These are phyloP conservation scores for Saccharomycopsis javanensis DNA, from an alignment of 805 yeast genomes.

Conservation along the genomic window DNA sequence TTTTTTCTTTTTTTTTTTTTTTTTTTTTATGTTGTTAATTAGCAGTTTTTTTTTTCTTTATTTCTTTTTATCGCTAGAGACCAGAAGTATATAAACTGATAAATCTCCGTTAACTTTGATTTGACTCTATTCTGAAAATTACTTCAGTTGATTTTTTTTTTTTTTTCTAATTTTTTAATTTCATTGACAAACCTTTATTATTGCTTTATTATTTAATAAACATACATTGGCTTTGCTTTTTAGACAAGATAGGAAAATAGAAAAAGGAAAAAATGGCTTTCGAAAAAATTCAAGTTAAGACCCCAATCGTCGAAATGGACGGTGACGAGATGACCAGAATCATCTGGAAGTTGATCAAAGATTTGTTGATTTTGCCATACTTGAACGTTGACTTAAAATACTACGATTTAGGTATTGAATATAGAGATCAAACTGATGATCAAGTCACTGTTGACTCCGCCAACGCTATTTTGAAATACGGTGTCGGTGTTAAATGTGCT, in stretches of 20 bases:
- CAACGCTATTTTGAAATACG: constrained; percentile 60
- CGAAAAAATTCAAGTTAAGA: constrained; percentile 54
- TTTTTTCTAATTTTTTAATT: neutral
- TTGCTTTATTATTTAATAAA: neutral
- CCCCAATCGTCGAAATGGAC: constrained; percentile 69
- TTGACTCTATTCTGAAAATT: neutral
- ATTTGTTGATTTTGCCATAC: constrained; percentile 56
- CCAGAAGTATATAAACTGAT: neutral
- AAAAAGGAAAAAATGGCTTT: constrained; percentile 1
- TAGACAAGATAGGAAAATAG: neutral
- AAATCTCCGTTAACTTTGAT: neutral
- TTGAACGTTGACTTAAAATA: constrained; percentile 66
- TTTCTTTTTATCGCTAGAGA: neutral
- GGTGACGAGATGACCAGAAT: constrained; percentile 85
- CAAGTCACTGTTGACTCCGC: constrained; percentile 73
- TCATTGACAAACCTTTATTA: neutral
- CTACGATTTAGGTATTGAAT: constrained; percentile 60
- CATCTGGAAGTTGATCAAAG: constrained; percentile 69
- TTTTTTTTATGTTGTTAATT: neutral
- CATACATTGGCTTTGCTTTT: too few species aligned
- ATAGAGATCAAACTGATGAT: constrained; percentile 64
- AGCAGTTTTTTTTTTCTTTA: neutral
- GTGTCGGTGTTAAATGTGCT: constrained; percentile 79
- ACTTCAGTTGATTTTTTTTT: neutral
- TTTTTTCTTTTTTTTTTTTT: neutral